Conservation (phyloP, 163 green algal genomes). For the Chlorella variabilis region DNA sequence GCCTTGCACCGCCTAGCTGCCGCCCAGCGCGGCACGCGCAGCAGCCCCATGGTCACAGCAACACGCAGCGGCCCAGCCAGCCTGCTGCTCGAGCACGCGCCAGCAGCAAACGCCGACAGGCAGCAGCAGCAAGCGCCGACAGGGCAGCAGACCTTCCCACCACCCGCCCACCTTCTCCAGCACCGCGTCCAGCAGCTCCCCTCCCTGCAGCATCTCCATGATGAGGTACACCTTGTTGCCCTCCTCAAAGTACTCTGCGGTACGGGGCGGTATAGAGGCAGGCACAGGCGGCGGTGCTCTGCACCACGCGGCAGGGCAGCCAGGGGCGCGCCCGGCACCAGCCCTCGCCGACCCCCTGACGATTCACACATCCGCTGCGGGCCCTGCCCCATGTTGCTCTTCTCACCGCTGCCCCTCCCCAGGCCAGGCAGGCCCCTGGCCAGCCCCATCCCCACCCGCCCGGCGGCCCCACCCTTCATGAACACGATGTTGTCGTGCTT, state of each 20-base stretch:
- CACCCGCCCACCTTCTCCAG: conserved; percentile 62
- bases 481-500: conserved; percentile 88
- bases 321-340: too few species aligned
- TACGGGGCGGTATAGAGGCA: too few species aligned
- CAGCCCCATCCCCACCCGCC: neutral
- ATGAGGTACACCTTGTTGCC: conserved; percentile 52
- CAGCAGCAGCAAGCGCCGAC: too few species aligned
- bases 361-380: too few species aligned
- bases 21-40: too few species aligned
- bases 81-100: too few species aligned
- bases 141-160: too few species aligned
- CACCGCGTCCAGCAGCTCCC: conserved; percentile 90
- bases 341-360: too few species aligned
- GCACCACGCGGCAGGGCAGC: neutral
- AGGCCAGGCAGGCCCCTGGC: neutral
- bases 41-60: too few species aligned
- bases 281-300: neutral
- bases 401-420: conserved; percentile 37
- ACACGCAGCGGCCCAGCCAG: too few species aligned
- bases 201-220: conserved; percentile 58
- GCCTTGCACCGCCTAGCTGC: too few species aligned
- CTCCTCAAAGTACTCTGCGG: conserved; percentile 54
- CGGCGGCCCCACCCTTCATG: conserved; percentile 71
- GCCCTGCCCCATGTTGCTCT: conserved; percentile 33
- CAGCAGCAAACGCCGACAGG: too few species aligned